Base-by-base conservation (phyloP, 805 yeast species). In the Clavispora carvajalis region DNA sequence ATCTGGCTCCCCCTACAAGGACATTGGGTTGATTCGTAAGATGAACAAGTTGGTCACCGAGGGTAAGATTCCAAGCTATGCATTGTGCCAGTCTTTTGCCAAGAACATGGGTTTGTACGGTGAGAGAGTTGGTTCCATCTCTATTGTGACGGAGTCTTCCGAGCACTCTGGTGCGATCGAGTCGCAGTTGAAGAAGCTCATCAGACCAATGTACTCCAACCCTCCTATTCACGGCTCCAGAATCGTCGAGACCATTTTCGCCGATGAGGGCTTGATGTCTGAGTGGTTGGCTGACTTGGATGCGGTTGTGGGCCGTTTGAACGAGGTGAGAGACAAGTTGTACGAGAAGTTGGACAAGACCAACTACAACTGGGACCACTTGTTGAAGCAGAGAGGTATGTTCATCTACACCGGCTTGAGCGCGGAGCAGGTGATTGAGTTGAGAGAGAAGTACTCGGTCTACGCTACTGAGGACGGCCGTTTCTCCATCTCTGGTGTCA, bases 201-300 rank as follows among this genome's bases (percentile, higher is more conserved):
- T 87, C 45, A 79, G 98, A 60, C 85, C 96, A 29, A 77, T 85
- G 57, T 85, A 86, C 69, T 88, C 96, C 5, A 87, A 93, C 49
- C 97, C 98, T 24, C 96, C 98, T 40, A 84, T 87, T 44, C 91
- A 89, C 64, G 98, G 99, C 13, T 85, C 96, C 16, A 82, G 88
- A 56, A 77, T 91, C 42, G 99, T 89, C 17, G 85, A 85, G 59
- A 70, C 78, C 54, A 83, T 91, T 37, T 74, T 91, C 41, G 73
- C 77, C 41, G 70, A 79, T 49, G 71, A 77, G 44, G 65, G 65
- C 17, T 74, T 90, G 42, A 77, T 76, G 61, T 47, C 59, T 9
- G 82, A 82, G 58, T 91, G 99, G 99, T 78, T 82, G 53, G 53
- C 65, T 30, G 96, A 91, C 62, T 90, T 91, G 55, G 70, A 76